Evolutionary conservation across 345 rosid genomes (phyloP), one percentile per base, ranked within the genome.

Genomic region (Arabis alpina): DNA sequence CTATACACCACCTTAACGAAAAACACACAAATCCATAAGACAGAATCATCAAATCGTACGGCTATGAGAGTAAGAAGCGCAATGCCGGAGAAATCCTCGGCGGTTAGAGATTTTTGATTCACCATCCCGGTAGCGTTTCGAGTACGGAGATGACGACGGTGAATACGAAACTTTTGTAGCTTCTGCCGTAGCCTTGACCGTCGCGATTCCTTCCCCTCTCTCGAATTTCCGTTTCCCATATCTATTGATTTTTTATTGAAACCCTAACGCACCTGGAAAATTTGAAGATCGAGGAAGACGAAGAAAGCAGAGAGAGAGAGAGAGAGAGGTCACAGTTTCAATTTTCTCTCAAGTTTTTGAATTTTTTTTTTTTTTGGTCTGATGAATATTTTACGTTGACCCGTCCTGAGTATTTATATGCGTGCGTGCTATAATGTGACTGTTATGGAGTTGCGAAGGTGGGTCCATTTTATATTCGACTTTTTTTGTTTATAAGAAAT

Each of bases 31-130:
- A 3, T 8, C 11, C 54, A 11, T n/a, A 42, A 54, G n/a, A n/a
- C n/a, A n/a, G n/a, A n/a, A n/a, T n/a, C n/a, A n/a, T n/a, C 16
- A 11, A 16, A 36, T 8, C 77, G 30, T 82, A 89, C 96, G 53
- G 82, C 57, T 8, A 85, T 64, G 30, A 93, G 77, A 73, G 94
- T 84, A 58, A 93, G 87, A 77, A 85, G 91, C 30, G 98, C 97
- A 61, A 93, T 86, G 78, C 98, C 98, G 36, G 91, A 80, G 68
- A 93, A 87, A 79, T 87, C 87, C 1, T 88, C 97, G 8, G 80
- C 85, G 10, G 78, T 54, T 7, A 74, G 36, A 55, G 79, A 72
- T 60, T 74, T 88, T 42, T 45, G 66, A 56, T 43, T 64, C 8
- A 77, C 43, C 4, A 53, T 27, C 10, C 77, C 71, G n/a, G 32